Evolutionary conservation across 2,329 filamentous ascomycete genomes (phyloP).

Genomic region (Sporothrix mexicana): DNA sequence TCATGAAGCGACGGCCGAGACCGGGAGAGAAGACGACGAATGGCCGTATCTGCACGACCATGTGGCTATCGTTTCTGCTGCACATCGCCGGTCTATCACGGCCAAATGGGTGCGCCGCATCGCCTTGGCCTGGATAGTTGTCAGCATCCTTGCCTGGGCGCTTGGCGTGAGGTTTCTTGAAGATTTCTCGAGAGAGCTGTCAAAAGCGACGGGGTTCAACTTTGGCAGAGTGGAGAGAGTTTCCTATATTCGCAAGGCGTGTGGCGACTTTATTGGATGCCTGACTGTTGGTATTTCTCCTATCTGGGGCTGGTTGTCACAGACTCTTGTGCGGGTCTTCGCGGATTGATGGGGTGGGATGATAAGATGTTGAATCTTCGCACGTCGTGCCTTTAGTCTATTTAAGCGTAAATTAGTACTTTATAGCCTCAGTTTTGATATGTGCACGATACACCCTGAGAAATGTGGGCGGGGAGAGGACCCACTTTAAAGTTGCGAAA

Average conservation of each 20-base stretch:
- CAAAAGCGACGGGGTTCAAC: background rate
- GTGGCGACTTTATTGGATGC: background rate
- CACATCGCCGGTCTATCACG: background rate
- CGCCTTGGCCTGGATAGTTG: slow-evolving; percentile 9
- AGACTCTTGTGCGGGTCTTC: background rate
- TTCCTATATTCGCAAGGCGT: background rate
- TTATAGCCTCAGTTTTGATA: background rate
- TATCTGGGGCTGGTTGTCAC: background rate
- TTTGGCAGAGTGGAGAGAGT: background rate
- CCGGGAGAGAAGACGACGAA: slow-evolving; percentile 33
- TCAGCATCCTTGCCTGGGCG: background rate
- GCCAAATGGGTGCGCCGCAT: background rate
- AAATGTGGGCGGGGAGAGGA: background rate
- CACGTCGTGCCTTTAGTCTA: background rate
- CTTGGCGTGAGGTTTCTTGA: background rate
- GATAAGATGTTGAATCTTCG: background rate
- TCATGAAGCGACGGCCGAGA: background rate
- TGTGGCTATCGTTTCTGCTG: slow-evolving; percentile 25
- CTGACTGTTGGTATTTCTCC: background rate
- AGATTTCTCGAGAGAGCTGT: background rate
- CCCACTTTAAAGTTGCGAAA: slow-evolving; percentile 31
- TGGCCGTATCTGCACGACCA: slow-evolving; percentile 36
- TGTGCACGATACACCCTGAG: background rate
- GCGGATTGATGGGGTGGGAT: background rate
- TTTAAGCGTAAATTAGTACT: background rate